A percentile compares a stretch with the other conserved stretches of the same genome.
These are phyloP conservation scores for Ogataea ganodermae DNA, from an alignment of 805 yeast genomes.

Conservation along the genomic window DNA sequence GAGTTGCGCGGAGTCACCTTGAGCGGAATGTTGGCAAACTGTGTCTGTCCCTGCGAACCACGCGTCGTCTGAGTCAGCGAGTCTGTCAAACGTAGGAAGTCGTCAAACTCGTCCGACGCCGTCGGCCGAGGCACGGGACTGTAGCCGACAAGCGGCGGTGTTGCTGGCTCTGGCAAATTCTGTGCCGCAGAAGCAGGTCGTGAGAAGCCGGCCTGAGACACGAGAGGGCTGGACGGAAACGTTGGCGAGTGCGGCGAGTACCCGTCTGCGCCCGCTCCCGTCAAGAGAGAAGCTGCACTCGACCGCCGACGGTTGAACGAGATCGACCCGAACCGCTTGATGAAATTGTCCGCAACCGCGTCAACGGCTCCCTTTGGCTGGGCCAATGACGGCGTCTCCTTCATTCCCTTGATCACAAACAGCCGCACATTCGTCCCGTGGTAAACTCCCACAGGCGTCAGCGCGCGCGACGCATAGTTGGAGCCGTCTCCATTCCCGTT, in stretches of 20 bases:
- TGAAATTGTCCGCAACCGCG: constrained; percentile 48
- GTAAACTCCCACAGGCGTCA: constrained; percentile 43
- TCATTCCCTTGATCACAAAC: constrained; percentile 37
- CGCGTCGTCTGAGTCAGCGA: constrained; percentile 5
- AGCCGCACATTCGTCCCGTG: constrained; percentile 44
- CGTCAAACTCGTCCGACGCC: constrained; percentile 12
- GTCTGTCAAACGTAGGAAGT: constrained; percentile 6
- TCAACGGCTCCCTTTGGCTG: constrained; percentile 48
- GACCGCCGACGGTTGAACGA: constrained; percentile 33
- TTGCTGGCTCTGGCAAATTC: background rate
- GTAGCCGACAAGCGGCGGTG: constrained; percentile 16
- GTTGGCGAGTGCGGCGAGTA: constrained; percentile 28
- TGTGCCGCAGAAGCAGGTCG: background rate
- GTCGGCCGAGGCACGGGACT: constrained; percentile 23
- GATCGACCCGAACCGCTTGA: constrained; percentile 49
- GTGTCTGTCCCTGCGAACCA: constrained; percentile 5
- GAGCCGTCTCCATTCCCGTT: constrained; percentile 8
- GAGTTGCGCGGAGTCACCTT: constrained; percentile 30
- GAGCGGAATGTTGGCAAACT: constrained; percentile 20
- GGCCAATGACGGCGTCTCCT: constrained; percentile 27
- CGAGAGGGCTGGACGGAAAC: constrained; percentile 9
- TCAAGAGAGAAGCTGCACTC: constrained; percentile 26
- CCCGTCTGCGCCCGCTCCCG: constrained; percentile 12
- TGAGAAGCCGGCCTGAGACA: constrained; percentile 3
- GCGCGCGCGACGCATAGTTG: constrained; percentile 13